Evolutionary conservation across 768 basidiomycete species (phyloP).

Genomic region (Mycena rebaudengoi): DNA sequence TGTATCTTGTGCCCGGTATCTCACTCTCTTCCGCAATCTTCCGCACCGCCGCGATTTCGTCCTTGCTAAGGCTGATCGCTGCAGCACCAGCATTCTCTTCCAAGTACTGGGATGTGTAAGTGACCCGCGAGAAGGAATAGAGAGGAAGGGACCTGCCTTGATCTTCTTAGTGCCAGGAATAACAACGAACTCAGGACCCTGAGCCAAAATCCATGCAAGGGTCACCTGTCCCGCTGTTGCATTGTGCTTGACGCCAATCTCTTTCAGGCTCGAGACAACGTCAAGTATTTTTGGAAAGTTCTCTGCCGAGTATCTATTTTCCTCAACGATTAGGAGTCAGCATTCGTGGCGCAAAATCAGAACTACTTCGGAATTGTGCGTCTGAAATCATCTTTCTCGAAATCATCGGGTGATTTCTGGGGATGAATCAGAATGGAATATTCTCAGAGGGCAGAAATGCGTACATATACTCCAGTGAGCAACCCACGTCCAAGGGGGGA

Average conservation of each 20-base stretch:
- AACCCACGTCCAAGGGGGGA: conserved; percentile 60
- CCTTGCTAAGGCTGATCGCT: conserved; percentile 32
- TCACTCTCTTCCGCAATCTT: conserved; percentile 36
- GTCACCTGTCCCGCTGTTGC: conserved; percentile 53
- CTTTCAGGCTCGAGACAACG: conserved; percentile 44
- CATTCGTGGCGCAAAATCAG: background rate
- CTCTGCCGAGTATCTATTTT: conserved; percentile 42
- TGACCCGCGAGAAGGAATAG: conserved; percentile 20
- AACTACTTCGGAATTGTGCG: conserved; percentile 42
- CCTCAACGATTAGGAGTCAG: background rate
- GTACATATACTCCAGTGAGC: conserved; percentile 53
- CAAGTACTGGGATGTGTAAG: conserved; percentile 33
- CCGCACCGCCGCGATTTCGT: conserved; percentile 40
- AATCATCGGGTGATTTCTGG: conserved; percentile 50
- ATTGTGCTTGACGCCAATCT: conserved; percentile 42
- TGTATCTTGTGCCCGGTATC: conserved; percentile 26
- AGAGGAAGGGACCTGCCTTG: conserved; percentile 32
- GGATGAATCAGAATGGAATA: background rate
- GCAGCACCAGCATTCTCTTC: conserved; percentile 42
- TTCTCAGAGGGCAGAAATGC: conserved; percentile 8
- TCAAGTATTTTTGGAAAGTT: conserved; percentile 54
- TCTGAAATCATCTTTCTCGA: conserved; percentile 49
- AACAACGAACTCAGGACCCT: conserved; percentile 51
- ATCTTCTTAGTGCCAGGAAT: conserved; percentile 54
- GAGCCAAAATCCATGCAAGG: conserved; percentile 57